Conservation (phyloP, 192 early-diverging fungal genomes). For the Coemansia javaensis region DNA sequence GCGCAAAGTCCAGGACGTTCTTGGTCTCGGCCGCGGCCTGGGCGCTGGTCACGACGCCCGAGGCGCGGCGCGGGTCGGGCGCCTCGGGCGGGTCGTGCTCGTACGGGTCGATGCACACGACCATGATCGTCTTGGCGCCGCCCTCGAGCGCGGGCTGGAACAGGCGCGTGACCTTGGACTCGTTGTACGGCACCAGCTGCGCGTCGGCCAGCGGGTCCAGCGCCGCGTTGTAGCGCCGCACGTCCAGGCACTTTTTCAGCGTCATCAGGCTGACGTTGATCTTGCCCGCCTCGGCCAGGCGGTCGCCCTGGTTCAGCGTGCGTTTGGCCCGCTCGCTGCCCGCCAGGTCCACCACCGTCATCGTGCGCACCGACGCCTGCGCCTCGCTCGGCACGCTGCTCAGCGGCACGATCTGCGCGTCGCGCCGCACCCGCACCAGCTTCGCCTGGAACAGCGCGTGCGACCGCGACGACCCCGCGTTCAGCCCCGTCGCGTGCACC, state of each 20-base stretch:
- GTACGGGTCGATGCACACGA: conserved; percentile 61
- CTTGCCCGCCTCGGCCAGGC: conserved; percentile 59
- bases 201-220: not conserved
- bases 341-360: conserved; percentile 68
- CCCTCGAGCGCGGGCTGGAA: conserved; percentile 61
- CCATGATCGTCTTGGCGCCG: conserved; percentile 56
- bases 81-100: conserved; percentile 46
- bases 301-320: conserved; percentile 53
- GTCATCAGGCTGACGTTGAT: conserved; percentile 70
- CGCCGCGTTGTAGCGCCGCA: conserved; percentile 51
- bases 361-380: conserved; percentile 25
- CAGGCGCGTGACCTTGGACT: conserved; percentile 64
- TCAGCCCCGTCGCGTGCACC: conserved; percentile 56
- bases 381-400: not conserved
- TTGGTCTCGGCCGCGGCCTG: conserved; percentile 37
- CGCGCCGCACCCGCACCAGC: conserved; percentile 54
- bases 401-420: conserved; percentile 19
- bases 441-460: conserved; percentile 67
- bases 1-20: conserved; percentile 60
- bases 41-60: not conserved
- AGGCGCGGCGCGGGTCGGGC: not conserved
- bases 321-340: conserved; percentile 62
- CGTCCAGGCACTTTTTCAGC: conserved; percentile 67
- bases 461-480: conserved; percentile 55
- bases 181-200: conserved; percentile 59